phyloP scores from a whole-genome alignment of 2,329 filamentous ascomycete species.

The Apiospora phragmitis region DNA sequence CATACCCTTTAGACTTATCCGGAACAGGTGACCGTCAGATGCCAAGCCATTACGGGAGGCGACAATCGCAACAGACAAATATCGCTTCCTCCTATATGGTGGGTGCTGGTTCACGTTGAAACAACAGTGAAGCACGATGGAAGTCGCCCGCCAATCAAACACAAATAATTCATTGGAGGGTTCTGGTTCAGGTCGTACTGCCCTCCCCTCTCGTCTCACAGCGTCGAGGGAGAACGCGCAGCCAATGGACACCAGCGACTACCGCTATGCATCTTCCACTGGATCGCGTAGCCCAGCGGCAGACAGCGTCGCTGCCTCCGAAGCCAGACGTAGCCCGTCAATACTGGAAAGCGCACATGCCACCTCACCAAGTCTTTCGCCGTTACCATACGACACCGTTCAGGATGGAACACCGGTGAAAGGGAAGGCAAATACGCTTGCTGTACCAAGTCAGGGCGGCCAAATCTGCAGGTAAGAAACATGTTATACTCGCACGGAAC shows the following conservation, averaged over 20 bases:
- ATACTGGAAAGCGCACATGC: constrained; percentile 12
- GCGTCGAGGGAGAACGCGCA: constrained; percentile 10
- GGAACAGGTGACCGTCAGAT: constrained; percentile 6
- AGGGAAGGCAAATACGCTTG: constrained; percentile 12
- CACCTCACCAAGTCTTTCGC: constrained; percentile 15
- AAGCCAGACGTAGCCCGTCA: constrained; percentile 12
- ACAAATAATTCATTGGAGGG: constrained; percentile 9
- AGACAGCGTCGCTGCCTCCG: constrained; percentile 12
- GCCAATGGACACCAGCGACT: constrained; percentile 6
- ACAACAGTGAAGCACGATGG: constrained; percentile 10
- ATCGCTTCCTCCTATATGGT: neutral
- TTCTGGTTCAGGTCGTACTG: constrained; percentile 13
- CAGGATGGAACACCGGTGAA: constrained; percentile 10
- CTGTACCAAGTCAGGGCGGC: constrained; percentile 25
- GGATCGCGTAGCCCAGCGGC: constrained; percentile 17
- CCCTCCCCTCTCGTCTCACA: constrained; percentile 14
- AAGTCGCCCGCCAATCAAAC: constrained; percentile 8
- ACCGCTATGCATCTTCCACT: constrained; percentile 14
- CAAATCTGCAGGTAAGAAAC: constrained; percentile 35
- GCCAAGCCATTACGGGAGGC: neutral
- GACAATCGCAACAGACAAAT: neutral
- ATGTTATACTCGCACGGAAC: neutral
- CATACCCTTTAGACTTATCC: neutral
- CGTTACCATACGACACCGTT: constrained; percentile 11
- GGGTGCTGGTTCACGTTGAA: neutral